phyloP scores from a whole-genome alignment of 192 early-diverging fungal genomes.

The Lobosporangium transversale region DNA sequence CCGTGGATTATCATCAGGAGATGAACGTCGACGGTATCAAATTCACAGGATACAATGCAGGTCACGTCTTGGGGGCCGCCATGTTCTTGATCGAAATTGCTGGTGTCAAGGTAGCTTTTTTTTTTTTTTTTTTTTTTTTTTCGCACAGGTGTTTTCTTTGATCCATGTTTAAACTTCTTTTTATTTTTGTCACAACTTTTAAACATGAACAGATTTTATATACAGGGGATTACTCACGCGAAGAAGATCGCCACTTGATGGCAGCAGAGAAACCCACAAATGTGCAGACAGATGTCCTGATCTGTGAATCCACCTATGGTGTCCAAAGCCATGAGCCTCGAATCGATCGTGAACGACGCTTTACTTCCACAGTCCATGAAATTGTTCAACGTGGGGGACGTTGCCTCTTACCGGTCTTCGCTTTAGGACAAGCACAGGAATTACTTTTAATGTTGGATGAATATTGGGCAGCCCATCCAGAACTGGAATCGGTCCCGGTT shows the following conservation, averaged over 20 bases:
- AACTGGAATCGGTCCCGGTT: conserved; percentile 90
- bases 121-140: too few relatives aligned
- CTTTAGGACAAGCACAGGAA: conserved; percentile 97
- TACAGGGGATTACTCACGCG: conserved; percentile 98
- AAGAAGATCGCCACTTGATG: conserved; percentile 98
- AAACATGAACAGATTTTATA: conserved; percentile 74
- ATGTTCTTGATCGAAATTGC: conserved; percentile 96
- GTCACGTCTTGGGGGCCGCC: conserved; percentile 97
- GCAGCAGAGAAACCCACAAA: conserved; percentile 91
- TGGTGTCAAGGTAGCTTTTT: conserved; percentile 81
- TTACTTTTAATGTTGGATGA: conserved; percentile 96
- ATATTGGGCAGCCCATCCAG: conserved; percentile 92
- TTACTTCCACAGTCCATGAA: conserved; percentile 87
- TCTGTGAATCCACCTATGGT: conserved; percentile 97
- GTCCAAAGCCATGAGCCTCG: conserved; percentile 96
- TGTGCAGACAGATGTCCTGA: conserved; percentile 88
- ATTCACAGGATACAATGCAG: conserved; percentile 97
- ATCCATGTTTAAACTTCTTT: too few relatives aligned
- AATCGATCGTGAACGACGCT: conserved; percentile 88
- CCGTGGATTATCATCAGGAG: conserved; percentile 96
- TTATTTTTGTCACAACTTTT: background rate
- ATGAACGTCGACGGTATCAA: conserved; percentile 94
- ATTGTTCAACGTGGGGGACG: conserved; percentile 88
- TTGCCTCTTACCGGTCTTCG: conserved; percentile 96
- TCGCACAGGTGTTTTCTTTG: too few relatives aligned